Evolutionary conservation across 805 yeast species (phyloP).

Genomic region (Pichia sporocuriosa): DNA sequence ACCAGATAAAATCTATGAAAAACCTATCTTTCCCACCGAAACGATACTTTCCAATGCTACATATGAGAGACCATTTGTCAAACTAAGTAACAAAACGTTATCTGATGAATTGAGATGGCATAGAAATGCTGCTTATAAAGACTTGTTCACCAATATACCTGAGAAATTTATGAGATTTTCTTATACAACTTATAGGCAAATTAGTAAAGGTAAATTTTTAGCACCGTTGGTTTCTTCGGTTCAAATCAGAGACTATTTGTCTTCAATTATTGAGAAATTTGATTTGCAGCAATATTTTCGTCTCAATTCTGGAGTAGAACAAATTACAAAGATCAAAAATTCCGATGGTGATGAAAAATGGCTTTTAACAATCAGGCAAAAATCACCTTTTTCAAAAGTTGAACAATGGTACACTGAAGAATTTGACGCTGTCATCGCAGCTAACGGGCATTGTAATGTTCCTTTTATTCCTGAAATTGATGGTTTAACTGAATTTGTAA

Average conservation of each 20-base stretch:
- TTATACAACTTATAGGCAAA: conserved; percentile 19
- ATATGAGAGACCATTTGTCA: conserved; percentile 30
- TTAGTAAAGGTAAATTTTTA: conserved; percentile 8
- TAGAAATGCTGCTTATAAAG: conserved; percentile 33
- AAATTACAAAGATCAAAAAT: conserved; percentile 33
- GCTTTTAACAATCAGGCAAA: conserved; percentile 14
- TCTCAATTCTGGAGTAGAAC: conserved; percentile 35
- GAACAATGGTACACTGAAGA: conserved; percentile 38
- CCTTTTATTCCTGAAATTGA: conserved; percentile 51
- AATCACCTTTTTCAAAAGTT: conserved; percentile 7
- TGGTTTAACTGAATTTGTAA: conserved; percentile 19
- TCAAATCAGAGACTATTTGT: conserved; percentile 14
- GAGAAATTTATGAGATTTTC: conserved; percentile 35
- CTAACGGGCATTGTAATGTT: conserved; percentile 51
- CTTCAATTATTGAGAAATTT: conserved; percentile 17
- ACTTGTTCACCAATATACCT: conserved; percentile 38
- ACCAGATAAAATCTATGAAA: conserved; percentile 17
- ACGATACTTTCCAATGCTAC: conserved; percentile 22
- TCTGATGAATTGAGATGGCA: conserved; percentile 30
- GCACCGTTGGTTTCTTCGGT: conserved; percentile 16
- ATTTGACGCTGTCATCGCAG: conserved; percentile 56
- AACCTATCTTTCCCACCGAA: conserved; percentile 7
- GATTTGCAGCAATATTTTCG: conserved; percentile 30
- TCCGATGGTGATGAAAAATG: conserved; percentile 12
- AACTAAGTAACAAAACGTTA: conserved; percentile 5